Evolutionary conservation across 768 basidiomycete species (phyloP), one percentile per base, ranked within the genome.

Genomic region (Trametes coccinea): DNA sequence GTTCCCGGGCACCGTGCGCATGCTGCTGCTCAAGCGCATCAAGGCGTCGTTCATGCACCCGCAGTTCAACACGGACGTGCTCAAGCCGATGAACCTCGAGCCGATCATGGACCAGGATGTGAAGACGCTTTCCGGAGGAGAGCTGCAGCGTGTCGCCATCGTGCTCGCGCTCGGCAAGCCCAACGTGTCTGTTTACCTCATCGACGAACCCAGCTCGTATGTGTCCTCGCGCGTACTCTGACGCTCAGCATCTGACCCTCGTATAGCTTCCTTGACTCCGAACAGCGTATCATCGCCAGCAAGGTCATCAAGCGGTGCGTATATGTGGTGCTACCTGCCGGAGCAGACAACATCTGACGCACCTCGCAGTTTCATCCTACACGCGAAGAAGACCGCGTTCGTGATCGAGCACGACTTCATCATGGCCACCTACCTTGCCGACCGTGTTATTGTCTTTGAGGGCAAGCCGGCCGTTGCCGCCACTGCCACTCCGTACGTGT

Each of bases 351-450:
- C 17, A 22, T 33, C 30, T 22, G 34, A 31, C 34, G 45, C 53
- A 55, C 61, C 37, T 71, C 44, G 7, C 59, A 90, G 90, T 50
- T 98, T 96, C 77, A 93, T 99, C 70, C 86, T 98, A 33, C 92
- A 97, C 71, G 85, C 94, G 13, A 97, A 97, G 81, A 95, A 95
- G 79, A 98, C 95, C 1, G 97, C 97, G 0, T 98, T 99, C 74
- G 84, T 99, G 69, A 98, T 99, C 71, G 97, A 99, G 83, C 97
- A 99, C 86, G 96, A 98, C 80, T 98, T 99, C 76, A 97, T 98
- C 79, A 98, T 98, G 96, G 95, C 96, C 3, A 98, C 96, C 2
- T 98, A 99, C 76, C 90, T 99, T 58, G 96, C 97, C 44, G 97
- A 99, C 73, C 90, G 96, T 48, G 94, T 97, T 69, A 94, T 96